phyloP scores from a whole-genome alignment of 1,139 yeast genomes.

The Taphrina sp. region DNA sequence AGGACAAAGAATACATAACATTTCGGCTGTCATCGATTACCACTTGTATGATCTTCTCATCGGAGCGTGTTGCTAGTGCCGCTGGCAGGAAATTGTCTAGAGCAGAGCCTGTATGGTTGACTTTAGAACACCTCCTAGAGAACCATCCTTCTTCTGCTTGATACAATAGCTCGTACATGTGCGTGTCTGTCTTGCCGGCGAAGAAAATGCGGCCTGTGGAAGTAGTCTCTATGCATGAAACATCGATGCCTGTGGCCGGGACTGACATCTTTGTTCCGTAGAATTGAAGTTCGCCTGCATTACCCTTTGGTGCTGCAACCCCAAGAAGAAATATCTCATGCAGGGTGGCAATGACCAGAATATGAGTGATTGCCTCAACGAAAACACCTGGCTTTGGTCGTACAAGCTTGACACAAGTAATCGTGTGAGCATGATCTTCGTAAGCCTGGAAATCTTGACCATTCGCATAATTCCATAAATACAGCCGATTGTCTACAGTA shows the following conservation, averaged over 20 bases:
- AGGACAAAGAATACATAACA: slow-evolving; percentile 76
- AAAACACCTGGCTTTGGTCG: slow-evolving; percentile 79
- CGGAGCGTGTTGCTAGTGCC: slow-evolving; percentile 38
- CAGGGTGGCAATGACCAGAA: slow-evolving; percentile 76
- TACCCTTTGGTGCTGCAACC: slow-evolving; percentile 54
- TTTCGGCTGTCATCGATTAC: slow-evolving; percentile 75
- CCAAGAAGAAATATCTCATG: slow-evolving; percentile 76
- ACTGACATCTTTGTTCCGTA: slow-evolving; percentile 82
- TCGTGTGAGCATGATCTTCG: slow-evolving; percentile 78
- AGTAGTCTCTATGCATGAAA: slow-evolving; percentile 60
- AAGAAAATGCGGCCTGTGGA: slow-evolving; percentile 80
- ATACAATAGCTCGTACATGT: slow-evolving; percentile 85
- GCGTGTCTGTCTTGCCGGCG: slow-evolving; percentile 75
- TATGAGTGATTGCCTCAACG: slow-evolving; percentile 68
- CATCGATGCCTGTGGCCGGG: slow-evolving; percentile 71
- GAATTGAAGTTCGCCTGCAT: slow-evolving; percentile 57
- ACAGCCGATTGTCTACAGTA: slow-evolving; percentile 73
- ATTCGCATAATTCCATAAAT: slow-evolving; percentile 76
- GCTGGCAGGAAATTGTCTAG: slow-evolving; percentile 36
- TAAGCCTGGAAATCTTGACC: slow-evolving; percentile 72
- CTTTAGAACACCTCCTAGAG: slow-evolving; percentile 75
- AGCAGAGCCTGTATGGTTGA: slow-evolving; percentile 51
- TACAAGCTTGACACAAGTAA: slow-evolving; percentile 70
- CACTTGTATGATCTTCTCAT: slow-evolving; percentile 64
- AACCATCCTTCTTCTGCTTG: slow-evolving; percentile 88